phyloP scores from a whole-genome alignment of 495 filamentous ascomycete species.

The Penicillium psychrofluorescens region DNA sequence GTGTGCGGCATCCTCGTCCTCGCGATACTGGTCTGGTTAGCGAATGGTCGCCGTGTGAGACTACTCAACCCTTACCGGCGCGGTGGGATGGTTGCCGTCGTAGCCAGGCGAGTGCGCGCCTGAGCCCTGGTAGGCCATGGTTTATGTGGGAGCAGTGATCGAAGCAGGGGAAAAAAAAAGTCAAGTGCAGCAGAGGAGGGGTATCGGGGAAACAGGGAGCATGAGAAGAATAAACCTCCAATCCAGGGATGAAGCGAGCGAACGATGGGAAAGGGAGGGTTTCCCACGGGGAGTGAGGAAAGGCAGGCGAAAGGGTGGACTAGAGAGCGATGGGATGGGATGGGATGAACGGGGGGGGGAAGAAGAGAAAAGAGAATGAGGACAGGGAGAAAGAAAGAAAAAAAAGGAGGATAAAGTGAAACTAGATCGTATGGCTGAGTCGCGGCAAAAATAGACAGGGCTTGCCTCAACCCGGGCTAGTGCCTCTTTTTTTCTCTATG shows the following conservation, averaged over 20 bases:
- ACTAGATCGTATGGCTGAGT: conserved; percentile 5
- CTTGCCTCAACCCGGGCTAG: conserved; percentile 11
- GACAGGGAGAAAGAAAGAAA: neutral
- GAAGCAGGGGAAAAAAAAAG: conserved; percentile 12
- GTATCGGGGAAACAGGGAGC: conserved; percentile 21
- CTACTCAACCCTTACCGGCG: too few species aligned
- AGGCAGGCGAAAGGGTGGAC: neutral
- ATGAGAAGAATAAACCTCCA: neutral
- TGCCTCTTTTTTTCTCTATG: neutral
- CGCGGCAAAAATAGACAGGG: conserved; percentile 18
- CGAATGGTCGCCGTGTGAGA: neutral
- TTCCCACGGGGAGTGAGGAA: neutral
- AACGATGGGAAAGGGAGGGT: conserved; percentile 6
- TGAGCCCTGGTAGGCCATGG: conserved; percentile 48
- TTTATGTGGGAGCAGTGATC: conserved; percentile 2
- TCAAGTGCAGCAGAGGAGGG: conserved; percentile 5
- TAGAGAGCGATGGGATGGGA: conserved; percentile 1
- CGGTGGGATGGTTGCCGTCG: conserved; percentile 39
- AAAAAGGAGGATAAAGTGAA: conserved; percentile 7
- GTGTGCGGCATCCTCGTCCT: conserved; percentile 70
- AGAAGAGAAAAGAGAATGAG: conserved; percentile 8
- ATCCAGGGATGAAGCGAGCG: too few species aligned
- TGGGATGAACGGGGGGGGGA: conserved; percentile 4
- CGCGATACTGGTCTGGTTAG: conserved; percentile 22
- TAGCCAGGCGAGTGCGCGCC: conserved; percentile 29